Conservation (phyloP, 805 yeast species). For the Komagataella phaffii region DNA sequence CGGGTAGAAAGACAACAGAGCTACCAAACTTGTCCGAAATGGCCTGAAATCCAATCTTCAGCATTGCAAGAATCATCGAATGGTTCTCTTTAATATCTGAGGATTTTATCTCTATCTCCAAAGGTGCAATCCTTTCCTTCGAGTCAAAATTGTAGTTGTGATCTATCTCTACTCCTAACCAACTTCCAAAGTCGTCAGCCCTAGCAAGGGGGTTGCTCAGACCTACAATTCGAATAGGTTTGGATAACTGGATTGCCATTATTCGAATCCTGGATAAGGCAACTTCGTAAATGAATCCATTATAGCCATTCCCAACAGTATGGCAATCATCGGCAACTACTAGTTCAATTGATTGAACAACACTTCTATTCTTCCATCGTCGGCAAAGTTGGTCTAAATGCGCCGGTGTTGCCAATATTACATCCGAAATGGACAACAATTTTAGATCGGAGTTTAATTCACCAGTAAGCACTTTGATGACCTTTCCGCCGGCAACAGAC, state of each 20-base stretch:
- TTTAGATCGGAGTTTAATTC: slow-evolving; percentile 42
- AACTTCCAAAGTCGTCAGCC: slow-evolving; percentile 67
- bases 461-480: slow-evolving; percentile 41
- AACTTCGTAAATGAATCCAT: slow-evolving; percentile 58
- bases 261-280: slow-evolving; percentile 59
- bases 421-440: slow-evolving; percentile 44
- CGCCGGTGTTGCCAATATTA: slow-evolving; percentile 65
- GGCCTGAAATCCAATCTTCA: slow-evolving; percentile 32
- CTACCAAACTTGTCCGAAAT: slow-evolving; percentile 19
- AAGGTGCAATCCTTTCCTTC: slow-evolving; percentile 36
- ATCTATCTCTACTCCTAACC: slow-evolving; percentile 63
- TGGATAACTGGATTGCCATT: slow-evolving; percentile 53
- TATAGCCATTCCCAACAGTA: slow-evolving; percentile 37
- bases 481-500: slow-evolving; percentile 41
- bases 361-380: slow-evolving; percentile 71
- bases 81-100: slow-evolving; percentile 34
- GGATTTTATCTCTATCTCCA: slow-evolving; percentile 44
- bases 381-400: slow-evolving; percentile 66
- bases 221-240: slow-evolving; percentile 48
- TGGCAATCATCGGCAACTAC: slow-evolving; percentile 69
- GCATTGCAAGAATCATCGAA: slow-evolving; percentile 36
- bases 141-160: slow-evolving; percentile 63
- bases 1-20: slow-evolving; percentile 43
- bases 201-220: slow-evolving; percentile 59
- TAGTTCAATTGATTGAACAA: slow-evolving; percentile 53